These are phyloP conservation scores for Climacium dendroides DNA, from an alignment of 225 moss, liverwort and hornwort genomes.

Conservation along the genomic window DNA sequence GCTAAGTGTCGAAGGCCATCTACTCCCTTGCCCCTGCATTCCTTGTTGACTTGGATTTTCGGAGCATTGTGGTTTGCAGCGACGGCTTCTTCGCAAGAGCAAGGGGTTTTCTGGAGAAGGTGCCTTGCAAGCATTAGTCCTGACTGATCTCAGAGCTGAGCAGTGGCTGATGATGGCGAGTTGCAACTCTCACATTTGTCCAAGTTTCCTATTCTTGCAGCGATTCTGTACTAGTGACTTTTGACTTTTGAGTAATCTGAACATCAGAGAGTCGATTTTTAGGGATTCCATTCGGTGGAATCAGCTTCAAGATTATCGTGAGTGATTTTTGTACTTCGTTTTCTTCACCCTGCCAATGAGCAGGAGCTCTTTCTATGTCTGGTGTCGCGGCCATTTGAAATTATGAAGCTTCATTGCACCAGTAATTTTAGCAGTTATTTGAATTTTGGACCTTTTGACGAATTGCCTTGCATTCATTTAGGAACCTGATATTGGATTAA, in stretches of 20 bases:
- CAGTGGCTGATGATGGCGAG: not conserved
- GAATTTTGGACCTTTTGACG: not conserved
- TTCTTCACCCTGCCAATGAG: not conserved
- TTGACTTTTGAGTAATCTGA: not conserved
- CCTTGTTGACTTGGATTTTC: conserved; percentile 8
- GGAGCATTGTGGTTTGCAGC: conserved; percentile 2
- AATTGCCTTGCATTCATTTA: not conserved
- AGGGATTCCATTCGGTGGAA: not conserved
- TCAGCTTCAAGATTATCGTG: not conserved
- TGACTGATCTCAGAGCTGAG: not conserved
- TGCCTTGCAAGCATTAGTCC: not conserved
- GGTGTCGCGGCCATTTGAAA: not conserved
- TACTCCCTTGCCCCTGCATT: conserved; percentile 5
- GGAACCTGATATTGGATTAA: not conserved
- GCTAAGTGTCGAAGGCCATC: not conserved
- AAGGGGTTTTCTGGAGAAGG: not conserved
- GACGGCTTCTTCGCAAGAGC: not conserved
- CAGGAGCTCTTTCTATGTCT: not conserved
- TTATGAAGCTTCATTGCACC: not conserved
- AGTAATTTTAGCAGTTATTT: not conserved
- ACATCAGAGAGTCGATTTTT: not conserved
- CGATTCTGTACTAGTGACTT: not conserved
- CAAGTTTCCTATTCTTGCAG: not conserved
- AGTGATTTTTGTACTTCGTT: not conserved
- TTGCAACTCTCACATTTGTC: not conserved